A percentile compares a stretch with the other conserved stretches of the same genome.
Conservation (phyloP, 768 basidiomycete genomes). For the Favolaschia claudopus region DNA sequence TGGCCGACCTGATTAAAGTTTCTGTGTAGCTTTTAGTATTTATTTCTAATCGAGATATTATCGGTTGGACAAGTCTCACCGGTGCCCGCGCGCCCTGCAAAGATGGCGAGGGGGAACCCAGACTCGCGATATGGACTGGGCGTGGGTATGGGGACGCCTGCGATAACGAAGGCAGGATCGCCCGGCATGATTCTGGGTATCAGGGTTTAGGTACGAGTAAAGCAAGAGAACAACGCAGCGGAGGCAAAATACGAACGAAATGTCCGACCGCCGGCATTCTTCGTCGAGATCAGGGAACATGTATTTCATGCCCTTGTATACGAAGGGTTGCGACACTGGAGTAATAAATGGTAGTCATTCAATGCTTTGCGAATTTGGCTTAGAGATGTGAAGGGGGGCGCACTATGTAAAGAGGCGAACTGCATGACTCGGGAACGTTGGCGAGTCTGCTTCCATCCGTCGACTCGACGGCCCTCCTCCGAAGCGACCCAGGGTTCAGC, state of each 20-base stretch:
- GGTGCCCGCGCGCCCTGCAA: too few species aligned
- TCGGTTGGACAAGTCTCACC: too few species aligned
- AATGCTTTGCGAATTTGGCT: not conserved
- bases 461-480: conserved; percentile 22
- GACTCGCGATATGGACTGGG: conserved; percentile 11
- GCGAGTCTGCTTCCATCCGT: conserved; percentile 23
- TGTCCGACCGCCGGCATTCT: conserved; percentile 20
- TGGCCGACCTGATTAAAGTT: conserved; percentile 30
- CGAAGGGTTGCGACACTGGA: conserved; percentile 20
- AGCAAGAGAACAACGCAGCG: not conserved
- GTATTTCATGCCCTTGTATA: conserved; percentile 8
- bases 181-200: conserved; percentile 23
- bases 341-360: not conserved
- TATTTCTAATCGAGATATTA: too few species aligned
- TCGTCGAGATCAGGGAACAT: conserved; percentile 29
- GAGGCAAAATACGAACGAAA: conserved; percentile 1
- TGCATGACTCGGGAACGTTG: conserved; percentile 33
- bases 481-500: conserved; percentile 36
- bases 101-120: too few species aligned
- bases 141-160: conserved; percentile 8
- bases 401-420: conserved; percentile 32
- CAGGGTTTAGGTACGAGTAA: not conserved
- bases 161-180: conserved; percentile 20
- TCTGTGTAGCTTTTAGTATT: too few species aligned
- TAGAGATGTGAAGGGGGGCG: not conserved